Evolutionary conservation across 139 green algal species (phyloP), one percentile per base, ranked within the genome.

Genomic region (Micractinium conductrix): DNA sequence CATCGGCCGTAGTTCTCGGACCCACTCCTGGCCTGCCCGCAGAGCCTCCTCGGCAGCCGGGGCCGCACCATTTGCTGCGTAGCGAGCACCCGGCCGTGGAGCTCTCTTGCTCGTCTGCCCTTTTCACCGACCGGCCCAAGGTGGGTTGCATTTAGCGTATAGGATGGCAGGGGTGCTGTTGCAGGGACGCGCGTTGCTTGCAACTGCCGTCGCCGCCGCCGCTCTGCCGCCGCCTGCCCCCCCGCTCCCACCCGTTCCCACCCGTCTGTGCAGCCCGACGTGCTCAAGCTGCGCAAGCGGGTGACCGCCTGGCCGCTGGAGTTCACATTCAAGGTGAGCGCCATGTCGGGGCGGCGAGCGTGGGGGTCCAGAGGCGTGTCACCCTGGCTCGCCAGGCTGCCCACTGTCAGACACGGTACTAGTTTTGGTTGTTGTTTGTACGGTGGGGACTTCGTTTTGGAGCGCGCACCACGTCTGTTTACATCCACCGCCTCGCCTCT

Each of bases 221-320:
- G 53, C 19, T 62, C 53, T 14, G 19, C 48, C 48, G 16, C 48
- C 10, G 48, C 16, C 48, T 58, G 48, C 14, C 4, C 33, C 2
- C 16, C 28, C 28, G 42, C 1, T 28, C 28, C 30, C 4, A n/a
- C 35, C 67, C 16, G 33, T 35, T 7, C 67, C 21, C 17, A 42
- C 17, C 6, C 43, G 43, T n/a, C 1, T 38, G 38, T 42, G 28
- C 45, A 73, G 67, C 58, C 79, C 26, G 83, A 89, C 30, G 69
- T 74, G 37, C 48, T 90, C 16, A 90, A 90, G 79, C 50, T 90
- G 45, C 76, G 87, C 21, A 90, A 90, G 58, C 75, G 68, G 4
- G 68, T 90, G 8, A 48, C 62, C 10, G 67, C 70, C 42, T 89
- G 74, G 67, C 87, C 87, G 21, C 35, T 90, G 30, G 38, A 63